These are phyloP conservation scores for Ajuga chamaepitys DNA, from an alignment of 257 asterid species.

Conservation along the genomic window DNA sequence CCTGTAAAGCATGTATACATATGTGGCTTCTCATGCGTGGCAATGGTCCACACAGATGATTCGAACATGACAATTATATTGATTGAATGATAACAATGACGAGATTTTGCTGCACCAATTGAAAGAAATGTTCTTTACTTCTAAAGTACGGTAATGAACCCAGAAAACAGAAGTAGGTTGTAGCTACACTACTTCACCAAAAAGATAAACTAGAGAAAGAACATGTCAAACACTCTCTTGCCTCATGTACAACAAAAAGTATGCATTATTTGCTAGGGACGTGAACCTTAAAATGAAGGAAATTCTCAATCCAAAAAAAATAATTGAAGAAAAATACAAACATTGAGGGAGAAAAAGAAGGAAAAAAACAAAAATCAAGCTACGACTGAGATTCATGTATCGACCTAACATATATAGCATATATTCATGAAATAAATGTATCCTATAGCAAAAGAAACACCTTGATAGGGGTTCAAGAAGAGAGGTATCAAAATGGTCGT, in stretches of 20 bases:
- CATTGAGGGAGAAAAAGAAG: too few species aligned
- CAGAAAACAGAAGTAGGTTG: background rate
- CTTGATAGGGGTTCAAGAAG: conserved; percentile 91
- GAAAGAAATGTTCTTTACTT: background rate
- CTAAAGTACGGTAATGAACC: background rate
- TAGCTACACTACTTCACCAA: background rate
- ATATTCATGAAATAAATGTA: background rate
- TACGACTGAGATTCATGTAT: background rate
- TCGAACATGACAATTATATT: background rate
- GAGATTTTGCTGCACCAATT: background rate
- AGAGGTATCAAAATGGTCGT: conserved; percentile 90
- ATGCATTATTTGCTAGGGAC: background rate
- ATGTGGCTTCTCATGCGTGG: background rate
- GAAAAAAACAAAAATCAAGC: background rate
- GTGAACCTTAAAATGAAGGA: background rate
- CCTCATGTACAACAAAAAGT: background rate
- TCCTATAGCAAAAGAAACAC: conserved; percentile 23
- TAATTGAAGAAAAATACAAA: too few species aligned
- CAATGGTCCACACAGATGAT: background rate
- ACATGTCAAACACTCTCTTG: background rate
- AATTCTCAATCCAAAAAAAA: background rate
- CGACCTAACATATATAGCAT: background rate
- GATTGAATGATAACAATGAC: background rate
- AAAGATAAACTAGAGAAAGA: background rate
- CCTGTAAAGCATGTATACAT: background rate